Percentiles rank a stretch among this genome's conserved stretches.
phyloP scores from a whole-genome alignment of 306 rosid species.

The Trichosanthes cucumerina region DNA sequence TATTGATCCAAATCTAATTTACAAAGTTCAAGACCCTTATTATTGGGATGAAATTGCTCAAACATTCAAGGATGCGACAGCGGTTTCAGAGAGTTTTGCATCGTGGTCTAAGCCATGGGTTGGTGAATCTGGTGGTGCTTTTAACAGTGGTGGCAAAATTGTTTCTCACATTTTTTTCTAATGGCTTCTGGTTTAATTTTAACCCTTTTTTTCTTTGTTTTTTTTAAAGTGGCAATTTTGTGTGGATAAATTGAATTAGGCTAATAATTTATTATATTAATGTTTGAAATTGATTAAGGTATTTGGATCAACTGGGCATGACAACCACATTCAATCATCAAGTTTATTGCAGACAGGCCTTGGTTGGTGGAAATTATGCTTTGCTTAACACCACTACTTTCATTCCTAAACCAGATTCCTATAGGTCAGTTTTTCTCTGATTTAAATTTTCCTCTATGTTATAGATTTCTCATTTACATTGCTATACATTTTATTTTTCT shows the following conservation, averaged over 20 bases:
- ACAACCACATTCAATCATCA: constrained; percentile 37
- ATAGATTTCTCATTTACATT: too few relatives aligned
- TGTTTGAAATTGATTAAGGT: constrained; percentile 24
- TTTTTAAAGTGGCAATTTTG: too few relatives aligned
- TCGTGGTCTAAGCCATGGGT: constrained; percentile 55
- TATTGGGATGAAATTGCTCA: constrained; percentile 28
- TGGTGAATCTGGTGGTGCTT: constrained; percentile 76
- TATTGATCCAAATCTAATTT: constrained; percentile 32
- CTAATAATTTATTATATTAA: neutral
- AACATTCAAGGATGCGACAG: constrained; percentile 25
- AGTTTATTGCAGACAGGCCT: constrained; percentile 53
- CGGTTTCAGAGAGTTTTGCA: constrained; percentile 11
- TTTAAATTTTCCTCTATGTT: too few relatives aligned
- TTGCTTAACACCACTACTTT: constrained; percentile 47
- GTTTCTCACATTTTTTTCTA: constrained; percentile 47
- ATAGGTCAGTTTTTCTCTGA: constrained; percentile 19
- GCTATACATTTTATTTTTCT: too few relatives aligned
- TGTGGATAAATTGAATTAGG: neutral
- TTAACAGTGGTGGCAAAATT: constrained; percentile 55
- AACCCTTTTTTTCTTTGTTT: neutral
- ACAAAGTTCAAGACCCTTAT: constrained; percentile 44
- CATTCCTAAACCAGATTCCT: constrained; percentile 60
- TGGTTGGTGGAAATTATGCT: constrained; percentile 63
- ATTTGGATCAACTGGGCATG: constrained; percentile 61
- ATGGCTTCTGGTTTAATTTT: constrained; percentile 45